A percentile compares a stretch with the other conserved stretches of the same genome.
Evolutionary conservation across 2,329 filamentous ascomycete genomes (phyloP).

Genomic region (Chrysoporthe deuterocubensis): DNA sequence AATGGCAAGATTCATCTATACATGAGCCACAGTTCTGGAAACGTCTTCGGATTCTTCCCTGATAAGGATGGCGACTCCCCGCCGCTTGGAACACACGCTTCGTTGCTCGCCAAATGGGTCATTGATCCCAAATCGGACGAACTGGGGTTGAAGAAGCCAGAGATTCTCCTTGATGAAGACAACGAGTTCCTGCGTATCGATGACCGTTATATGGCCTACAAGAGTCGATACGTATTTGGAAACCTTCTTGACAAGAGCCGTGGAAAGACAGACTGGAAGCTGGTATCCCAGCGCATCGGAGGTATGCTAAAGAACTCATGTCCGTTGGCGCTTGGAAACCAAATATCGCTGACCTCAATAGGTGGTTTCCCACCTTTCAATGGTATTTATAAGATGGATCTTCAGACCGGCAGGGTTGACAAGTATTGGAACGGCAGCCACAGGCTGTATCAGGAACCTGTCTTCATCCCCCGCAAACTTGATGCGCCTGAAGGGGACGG

Average conservation of each 20-base stretch:
- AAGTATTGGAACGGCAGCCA: not conserved
- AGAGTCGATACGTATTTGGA: not conserved
- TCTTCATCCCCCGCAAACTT: not conserved
- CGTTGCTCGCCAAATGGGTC: too few relatives aligned
- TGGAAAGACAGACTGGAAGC: too few relatives aligned
- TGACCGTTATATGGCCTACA: slow-evolving; percentile 32
- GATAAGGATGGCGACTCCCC: slow-evolving; percentile 42
- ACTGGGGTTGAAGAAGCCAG: not conserved
- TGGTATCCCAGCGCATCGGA: too few relatives aligned
- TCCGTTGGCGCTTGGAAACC: too few relatives aligned
- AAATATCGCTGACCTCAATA: not conserved
- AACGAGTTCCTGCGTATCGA: slow-evolving; percentile 39
- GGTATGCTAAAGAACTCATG: too few relatives aligned
- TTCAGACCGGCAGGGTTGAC: not conserved
- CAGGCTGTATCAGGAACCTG: not conserved
- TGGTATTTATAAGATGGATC: not conserved
- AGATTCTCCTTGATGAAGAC: slow-evolving; percentile 27
- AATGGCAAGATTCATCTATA: slow-evolving; percentile 40
- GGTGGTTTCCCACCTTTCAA: not conserved
- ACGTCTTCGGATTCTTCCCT: slow-evolving; percentile 48
- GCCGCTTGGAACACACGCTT: slow-evolving; percentile 31
- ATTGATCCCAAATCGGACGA: slow-evolving; percentile 25
- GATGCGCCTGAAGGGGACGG: not conserved
- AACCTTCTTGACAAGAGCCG: not conserved
- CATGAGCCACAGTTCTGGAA: slow-evolving; percentile 41